Conservation (phyloP, 768 basidiomycete genomes). For the Candolleomyces aberdarensis region DNA sequence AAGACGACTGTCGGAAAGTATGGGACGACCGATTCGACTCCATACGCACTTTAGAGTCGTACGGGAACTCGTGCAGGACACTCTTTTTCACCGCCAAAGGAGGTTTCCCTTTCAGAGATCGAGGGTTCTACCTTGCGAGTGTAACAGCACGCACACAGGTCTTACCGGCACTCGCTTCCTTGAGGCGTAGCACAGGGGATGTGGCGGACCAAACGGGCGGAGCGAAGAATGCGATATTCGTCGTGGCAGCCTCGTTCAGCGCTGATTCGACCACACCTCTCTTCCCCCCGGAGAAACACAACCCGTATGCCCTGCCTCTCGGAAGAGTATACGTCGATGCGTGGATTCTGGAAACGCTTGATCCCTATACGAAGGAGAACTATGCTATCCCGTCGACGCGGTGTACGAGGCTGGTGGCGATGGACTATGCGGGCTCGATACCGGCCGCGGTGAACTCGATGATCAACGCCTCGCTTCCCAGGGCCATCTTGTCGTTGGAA, state of each 20-base stretch:
- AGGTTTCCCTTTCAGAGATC: conserved; percentile 86
- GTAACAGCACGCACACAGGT: conserved; percentile 59
- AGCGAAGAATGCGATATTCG: conserved; percentile 67
- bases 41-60: conserved; percentile 68
- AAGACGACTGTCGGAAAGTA: conserved; percentile 65
- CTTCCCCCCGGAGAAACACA: conserved; percentile 69
- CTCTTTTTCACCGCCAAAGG: conserved; percentile 71
- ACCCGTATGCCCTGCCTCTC: conserved; percentile 67
- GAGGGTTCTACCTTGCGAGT: conserved; percentile 83
- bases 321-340: conserved; percentile 87
- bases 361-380: conserved; percentile 91
- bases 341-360: conserved; percentile 95
- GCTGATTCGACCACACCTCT: conserved; percentile 53
- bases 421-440: conserved; percentile 85
- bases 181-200: conserved; percentile 42
- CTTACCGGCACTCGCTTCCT: conserved; percentile 25
- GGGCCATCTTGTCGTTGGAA: conserved; percentile 72
- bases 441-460: conserved; percentile 83
- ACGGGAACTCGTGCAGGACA: conserved; percentile 71
- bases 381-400: conserved; percentile 92
- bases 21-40: conserved; percentile 89
- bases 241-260: conserved; percentile 79
- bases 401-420: conserved; percentile 79
- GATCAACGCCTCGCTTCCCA: conserved; percentile 76
- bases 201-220: conserved; percentile 18